Conservation (phyloP, 345 rosid genomes). For the Salix koriyanagi region DNA sequence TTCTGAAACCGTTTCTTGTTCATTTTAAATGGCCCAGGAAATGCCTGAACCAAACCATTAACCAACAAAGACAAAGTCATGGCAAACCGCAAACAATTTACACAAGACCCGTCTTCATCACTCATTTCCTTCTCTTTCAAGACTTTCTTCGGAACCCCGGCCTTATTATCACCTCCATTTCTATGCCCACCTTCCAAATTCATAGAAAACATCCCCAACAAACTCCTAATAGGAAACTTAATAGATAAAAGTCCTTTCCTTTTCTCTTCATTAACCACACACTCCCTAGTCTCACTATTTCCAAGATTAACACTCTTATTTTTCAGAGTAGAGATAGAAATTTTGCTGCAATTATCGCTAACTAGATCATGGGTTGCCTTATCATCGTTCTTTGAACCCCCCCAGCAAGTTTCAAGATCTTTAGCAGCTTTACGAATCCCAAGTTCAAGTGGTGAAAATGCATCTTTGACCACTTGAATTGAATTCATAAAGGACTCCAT, state of each 20-base stretch:
- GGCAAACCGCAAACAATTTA: conserved; percentile 68
- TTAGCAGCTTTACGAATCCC: conserved; percentile 63
- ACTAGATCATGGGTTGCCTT: conserved; percentile 31
- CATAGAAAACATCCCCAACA: conserved; percentile 45
- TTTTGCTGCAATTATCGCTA: conserved; percentile 14
- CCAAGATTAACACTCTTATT: conserved; percentile 28
- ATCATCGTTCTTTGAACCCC: conserved; percentile 22
- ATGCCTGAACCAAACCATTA: conserved; percentile 61
- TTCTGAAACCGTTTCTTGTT: conserved; percentile 50
- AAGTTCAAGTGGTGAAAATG: conserved; percentile 51
- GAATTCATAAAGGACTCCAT: conserved; percentile 56
- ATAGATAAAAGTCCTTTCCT: conserved; percentile 49
- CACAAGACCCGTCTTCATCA: conserved; percentile 53
- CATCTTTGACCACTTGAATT: conserved; percentile 68
- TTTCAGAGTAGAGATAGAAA: conserved; percentile 29
- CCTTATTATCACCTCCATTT: conserved; percentile 13
- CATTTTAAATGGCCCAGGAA: conserved; percentile 53
- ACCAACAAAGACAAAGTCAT: conserved; percentile 71
- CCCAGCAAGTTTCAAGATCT: conserved; percentile 65
- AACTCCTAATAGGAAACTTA: conserved; percentile 50
- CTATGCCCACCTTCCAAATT: conserved; percentile 32
- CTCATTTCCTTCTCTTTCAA: conserved; percentile 33
- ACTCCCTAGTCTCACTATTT: conserved; percentile 17
- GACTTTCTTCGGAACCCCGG: conserved; percentile 28
- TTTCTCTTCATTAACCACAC: conserved; percentile 44